Conservation (phyloP, 805 yeast species). For the Helenozyma rhizophorensis region DNA sequence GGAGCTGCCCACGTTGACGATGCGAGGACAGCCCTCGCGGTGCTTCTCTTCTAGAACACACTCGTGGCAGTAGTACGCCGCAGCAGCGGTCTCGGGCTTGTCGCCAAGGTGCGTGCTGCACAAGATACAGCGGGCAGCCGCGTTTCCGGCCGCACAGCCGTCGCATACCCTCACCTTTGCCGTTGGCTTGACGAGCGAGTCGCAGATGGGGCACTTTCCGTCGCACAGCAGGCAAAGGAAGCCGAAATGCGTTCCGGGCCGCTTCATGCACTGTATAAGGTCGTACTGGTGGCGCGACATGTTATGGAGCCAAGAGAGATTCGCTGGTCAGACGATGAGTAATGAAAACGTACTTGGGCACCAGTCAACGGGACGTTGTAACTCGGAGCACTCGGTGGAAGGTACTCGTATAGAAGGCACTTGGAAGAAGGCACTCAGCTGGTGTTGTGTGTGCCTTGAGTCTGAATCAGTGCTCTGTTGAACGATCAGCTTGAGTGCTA, state of each 20-base stretch:
- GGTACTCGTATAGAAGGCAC: too few relatives aligned
- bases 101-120: conserved; percentile 65
- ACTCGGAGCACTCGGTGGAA: too few relatives aligned
- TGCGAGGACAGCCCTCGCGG: conserved; percentile 89
- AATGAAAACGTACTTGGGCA: too few relatives aligned
- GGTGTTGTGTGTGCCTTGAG: too few relatives aligned
- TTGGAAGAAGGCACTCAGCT: too few relatives aligned
- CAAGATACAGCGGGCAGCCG: conserved; percentile 64
- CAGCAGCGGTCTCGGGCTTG: conserved; percentile 35
- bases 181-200: conserved; percentile 72
- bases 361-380: too few relatives aligned
- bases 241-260: conserved; percentile 73
- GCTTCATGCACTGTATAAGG: conserved; percentile 76
- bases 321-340: too few relatives aligned
- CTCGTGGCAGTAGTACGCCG: conserved; percentile 79
- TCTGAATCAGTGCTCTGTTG: too few relatives aligned
- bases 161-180: conserved; percentile 71
- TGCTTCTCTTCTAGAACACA: conserved; percentile 77
- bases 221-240: conserved; percentile 80
- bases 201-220: conserved; percentile 89
- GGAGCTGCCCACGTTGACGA: conserved; percentile 75
- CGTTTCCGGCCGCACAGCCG: conserved; percentile 75
- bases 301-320: too few relatives aligned
- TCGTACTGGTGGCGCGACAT: conserved; percentile 93
- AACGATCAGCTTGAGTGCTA: too few relatives aligned